These are phyloP conservation scores for Xylaria arbuscula DNA, from an alignment of 2,329 filamentous ascomycete species.

Conservation along the genomic window DNA sequence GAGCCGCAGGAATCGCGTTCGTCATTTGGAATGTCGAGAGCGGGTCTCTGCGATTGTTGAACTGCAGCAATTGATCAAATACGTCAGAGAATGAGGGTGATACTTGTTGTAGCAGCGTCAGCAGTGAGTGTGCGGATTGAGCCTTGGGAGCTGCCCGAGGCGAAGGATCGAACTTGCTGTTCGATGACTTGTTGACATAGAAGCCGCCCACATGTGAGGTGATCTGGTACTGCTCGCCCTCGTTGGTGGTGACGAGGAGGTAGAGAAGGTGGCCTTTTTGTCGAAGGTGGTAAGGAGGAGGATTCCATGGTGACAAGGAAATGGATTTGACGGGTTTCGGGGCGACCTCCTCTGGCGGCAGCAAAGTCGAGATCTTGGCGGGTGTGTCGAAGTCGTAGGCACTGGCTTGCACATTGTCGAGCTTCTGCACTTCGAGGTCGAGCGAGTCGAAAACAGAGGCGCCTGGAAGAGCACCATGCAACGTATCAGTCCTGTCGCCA, in stretches of 20 bases:
- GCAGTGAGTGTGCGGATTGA: slow-evolving; percentile 83
- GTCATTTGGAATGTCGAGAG: slow-evolving; percentile 95
- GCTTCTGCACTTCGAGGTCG: slow-evolving; percentile 56
- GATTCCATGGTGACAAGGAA: slow-evolving; percentile 93
- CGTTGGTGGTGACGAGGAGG: slow-evolving; percentile 86
- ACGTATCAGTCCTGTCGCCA: slow-evolving; percentile 85
- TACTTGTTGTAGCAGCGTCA: slow-evolving; percentile 79
- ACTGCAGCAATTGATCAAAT: slow-evolving; percentile 83
- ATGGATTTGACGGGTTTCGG: slow-evolving; percentile 94
- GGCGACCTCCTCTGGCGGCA: slow-evolving; percentile 74
- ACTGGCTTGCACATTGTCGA: slow-evolving; percentile 54
- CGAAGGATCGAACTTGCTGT: slow-evolving; percentile 92
- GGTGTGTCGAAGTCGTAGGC: slow-evolving; percentile 80
- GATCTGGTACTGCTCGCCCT: slow-evolving; percentile 94
- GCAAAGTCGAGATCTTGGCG: slow-evolving; percentile 74
- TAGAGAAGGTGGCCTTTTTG: slow-evolving; percentile 95
- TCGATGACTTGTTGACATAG: slow-evolving; percentile 96
- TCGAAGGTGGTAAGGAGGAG: slow-evolving; percentile 88
- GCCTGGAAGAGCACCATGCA: slow-evolving; percentile 87
- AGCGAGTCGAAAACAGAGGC: slow-evolving; percentile 88
- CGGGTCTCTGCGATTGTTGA: slow-evolving; percentile 86
- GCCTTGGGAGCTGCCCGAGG: slow-evolving; percentile 83
- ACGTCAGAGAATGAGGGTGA: slow-evolving; percentile 84
- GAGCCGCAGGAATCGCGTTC: slow-evolving; percentile 90
- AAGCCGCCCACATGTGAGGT: slow-evolving; percentile 95